These are phyloP conservation scores for Suhomyces faveliae DNA, from an alignment of 805 yeast genomes.

Conservation along the genomic window DNA sequence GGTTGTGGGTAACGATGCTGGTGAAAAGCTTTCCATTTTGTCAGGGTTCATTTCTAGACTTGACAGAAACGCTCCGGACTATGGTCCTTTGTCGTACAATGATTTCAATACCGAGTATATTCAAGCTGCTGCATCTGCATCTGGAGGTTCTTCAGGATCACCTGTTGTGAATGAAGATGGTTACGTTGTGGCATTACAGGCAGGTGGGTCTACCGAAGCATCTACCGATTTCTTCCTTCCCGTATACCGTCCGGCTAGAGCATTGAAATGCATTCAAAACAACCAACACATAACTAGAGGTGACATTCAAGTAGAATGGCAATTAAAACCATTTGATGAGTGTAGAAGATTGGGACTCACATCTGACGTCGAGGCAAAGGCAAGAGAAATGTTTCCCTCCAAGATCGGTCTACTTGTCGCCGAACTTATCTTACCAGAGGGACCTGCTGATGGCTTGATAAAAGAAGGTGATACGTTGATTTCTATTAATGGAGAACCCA, in stretches of 20 bases:
- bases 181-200: conserved; percentile 85
- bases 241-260: conserved; percentile 76
- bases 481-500: conserved; percentile 61
- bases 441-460: conserved; percentile 72
- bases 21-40: conserved; percentile 85
- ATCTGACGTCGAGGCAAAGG: conserved; percentile 64
- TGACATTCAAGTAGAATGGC: conserved; percentile 89
- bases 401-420: conserved; percentile 82
- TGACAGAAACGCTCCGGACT: conserved; percentile 93
- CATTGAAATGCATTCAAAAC: conserved; percentile 69
- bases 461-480: conserved; percentile 86
- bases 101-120: conserved; percentile 93
- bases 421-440: conserved; percentile 75
- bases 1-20: conserved; percentile 95
- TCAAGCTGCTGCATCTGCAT: conserved; percentile 94
- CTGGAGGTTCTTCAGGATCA: conserved; percentile 94
- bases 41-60: conserved; percentile 83
- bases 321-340: conserved; percentile 82
- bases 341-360: conserved; percentile 85
- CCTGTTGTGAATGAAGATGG: conserved; percentile 94
- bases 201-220: conserved; percentile 90
- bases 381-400: conserved; percentile 68
- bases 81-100: conserved; percentile 82
- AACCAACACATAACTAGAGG: conserved; percentile 72
- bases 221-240: conserved; percentile 93